A percentile compares a stretch with the other conserved stretches of the same genome.
Evolutionary conservation across 2,329 filamentous ascomycete species (phyloP).

Genomic region (Sphaerulina populicola): DNA sequence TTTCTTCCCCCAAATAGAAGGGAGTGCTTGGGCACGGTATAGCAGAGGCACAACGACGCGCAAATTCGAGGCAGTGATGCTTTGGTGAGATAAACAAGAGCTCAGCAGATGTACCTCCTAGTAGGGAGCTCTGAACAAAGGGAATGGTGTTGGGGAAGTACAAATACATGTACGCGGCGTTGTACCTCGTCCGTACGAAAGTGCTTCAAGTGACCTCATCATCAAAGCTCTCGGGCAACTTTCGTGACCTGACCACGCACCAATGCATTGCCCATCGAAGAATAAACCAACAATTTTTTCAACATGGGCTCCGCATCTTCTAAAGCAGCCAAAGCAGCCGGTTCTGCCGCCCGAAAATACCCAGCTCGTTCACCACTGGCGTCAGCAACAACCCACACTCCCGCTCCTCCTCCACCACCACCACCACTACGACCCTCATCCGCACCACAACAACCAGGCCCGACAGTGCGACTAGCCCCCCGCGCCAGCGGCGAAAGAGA

Average conservation of each 20-base stretch:
- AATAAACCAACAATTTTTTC: not conserved
- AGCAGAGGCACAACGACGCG: too few relatives aligned
- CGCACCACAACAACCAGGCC: conserved; percentile 32
- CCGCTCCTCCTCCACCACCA: conserved; percentile 22
- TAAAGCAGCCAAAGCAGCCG: conserved; percentile 47
- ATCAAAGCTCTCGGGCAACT: not conserved
- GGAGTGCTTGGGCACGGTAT: too few relatives aligned
- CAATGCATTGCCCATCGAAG: not conserved
- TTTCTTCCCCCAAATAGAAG: not conserved
- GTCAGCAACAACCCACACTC: conserved; percentile 24
- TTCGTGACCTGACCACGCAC: too few relatives aligned
- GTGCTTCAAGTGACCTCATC: not conserved
- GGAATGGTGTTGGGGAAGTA: too few relatives aligned
- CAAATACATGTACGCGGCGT: too few relatives aligned
- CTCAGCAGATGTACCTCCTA: too few relatives aligned
- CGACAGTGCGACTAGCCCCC: conserved; percentile 36
- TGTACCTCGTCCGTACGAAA: too few relatives aligned
- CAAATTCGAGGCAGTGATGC: too few relatives aligned
- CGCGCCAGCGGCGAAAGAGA: conserved; percentile 35
- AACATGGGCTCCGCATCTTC: conserved; percentile 53
- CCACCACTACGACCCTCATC: too few relatives aligned
- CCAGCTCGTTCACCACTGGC: conserved; percentile 37
- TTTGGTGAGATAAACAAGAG: too few relatives aligned
- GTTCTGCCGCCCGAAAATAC: conserved; percentile 48
- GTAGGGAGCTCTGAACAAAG: too few relatives aligned